These are phyloP conservation scores for Sequoiadendron giganteum DNA, from an alignment of 75 land plant genomes.

Conservation along the genomic window DNA sequence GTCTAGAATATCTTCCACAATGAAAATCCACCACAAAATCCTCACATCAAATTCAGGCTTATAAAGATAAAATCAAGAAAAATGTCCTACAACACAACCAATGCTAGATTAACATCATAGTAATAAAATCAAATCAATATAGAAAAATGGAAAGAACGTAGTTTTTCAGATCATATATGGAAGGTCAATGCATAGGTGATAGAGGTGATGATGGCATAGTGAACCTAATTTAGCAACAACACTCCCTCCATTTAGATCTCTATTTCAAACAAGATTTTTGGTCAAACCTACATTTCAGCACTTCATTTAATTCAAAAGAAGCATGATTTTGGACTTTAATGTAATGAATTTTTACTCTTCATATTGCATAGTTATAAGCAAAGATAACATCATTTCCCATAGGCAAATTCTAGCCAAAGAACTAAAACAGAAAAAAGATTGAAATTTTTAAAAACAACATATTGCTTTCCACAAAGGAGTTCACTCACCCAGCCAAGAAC, in stretches of 20 bases:
- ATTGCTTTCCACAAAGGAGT: neutral
- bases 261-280: neutral
- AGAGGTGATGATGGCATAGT: neutral
- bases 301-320: neutral
- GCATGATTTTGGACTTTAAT: neutral
- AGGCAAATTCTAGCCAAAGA: neutral
- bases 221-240: neutral
- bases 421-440: neutral
- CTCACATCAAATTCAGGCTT: too few species aligned
- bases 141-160: too few species aligned
- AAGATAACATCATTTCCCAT: neutral
- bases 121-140: too few species aligned
- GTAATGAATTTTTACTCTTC: neutral
- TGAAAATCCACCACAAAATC: too few species aligned
- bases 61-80: too few species aligned
- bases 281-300: neutral
- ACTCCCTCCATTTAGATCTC: neutral
- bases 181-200: neutral
- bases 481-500: constrained; percentile 85
- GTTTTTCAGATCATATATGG: neutral
- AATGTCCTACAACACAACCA: too few species aligned
- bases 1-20: too few species aligned
- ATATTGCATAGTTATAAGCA: neutral
- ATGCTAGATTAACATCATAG: too few species aligned
- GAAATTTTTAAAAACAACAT: neutral